These are phyloP conservation scores for Drosera spatulata DNA, from an alignment of 179 eudicot genomes.

Conservation along the genomic window DNA sequence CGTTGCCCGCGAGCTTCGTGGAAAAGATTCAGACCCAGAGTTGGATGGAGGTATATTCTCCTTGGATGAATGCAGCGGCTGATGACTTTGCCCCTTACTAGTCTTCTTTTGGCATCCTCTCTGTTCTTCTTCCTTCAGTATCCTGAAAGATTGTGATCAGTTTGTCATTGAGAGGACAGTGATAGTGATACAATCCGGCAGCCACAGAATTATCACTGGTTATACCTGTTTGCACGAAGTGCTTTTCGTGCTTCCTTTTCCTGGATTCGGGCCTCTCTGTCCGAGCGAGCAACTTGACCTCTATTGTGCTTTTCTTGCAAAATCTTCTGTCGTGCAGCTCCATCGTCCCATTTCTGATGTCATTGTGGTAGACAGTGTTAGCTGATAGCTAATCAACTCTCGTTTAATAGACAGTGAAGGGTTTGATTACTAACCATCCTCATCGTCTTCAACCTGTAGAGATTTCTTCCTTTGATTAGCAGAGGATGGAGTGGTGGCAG, in stretches of 20 bases:
- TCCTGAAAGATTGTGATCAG: constrained; percentile 19
- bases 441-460: constrained; percentile 57
- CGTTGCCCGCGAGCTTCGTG: constrained; percentile 3
- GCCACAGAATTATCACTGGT: neutral
- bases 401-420: neutral
- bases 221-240: constrained; percentile 32
- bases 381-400: neutral
- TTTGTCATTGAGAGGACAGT: too few relatives aligned
- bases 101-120: constrained; percentile 7
- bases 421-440: constrained; percentile 42
- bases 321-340: constrained; percentile 51
- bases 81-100: constrained; percentile 1
- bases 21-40: constrained; percentile 9
- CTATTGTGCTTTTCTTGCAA: constrained; percentile 61
- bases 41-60: constrained; percentile 6
- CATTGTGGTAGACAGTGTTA: neutral
- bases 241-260: constrained; percentile 35
- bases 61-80: constrained; percentile 1
- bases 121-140: constrained; percentile 15
- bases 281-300: constrained; percentile 56
- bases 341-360: constrained; percentile 70
- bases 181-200: neutral
- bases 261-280: constrained; percentile 53
- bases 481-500: constrained; percentile 80
- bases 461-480: constrained; percentile 80